These are phyloP conservation scores for Davidsoniella virescens DNA, from an alignment of 2,329 filamentous ascomycete species.

Conservation along the genomic window DNA sequence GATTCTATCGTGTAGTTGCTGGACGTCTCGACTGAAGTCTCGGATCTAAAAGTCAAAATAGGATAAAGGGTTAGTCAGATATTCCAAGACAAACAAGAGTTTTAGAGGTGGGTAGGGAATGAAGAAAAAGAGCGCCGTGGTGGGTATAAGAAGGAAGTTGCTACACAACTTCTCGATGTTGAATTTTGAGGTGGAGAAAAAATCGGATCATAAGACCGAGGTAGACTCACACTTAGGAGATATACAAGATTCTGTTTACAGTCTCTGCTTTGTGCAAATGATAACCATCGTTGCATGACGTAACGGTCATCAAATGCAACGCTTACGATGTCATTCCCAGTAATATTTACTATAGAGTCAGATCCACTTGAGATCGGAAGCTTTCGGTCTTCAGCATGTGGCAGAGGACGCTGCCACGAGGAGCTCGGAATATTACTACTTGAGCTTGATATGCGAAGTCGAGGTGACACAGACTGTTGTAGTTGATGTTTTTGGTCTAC, in stretches of 20 bases:
- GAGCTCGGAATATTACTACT: neutral
- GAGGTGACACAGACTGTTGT: neutral
- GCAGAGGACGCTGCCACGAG: neutral
- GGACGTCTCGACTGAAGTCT: slow-evolving; percentile 28
- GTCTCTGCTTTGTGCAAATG: slow-evolving; percentile 31
- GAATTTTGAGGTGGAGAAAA: too few species aligned
- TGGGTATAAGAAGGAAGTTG: neutral
- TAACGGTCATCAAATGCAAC: neutral
- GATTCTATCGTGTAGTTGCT: slow-evolving; percentile 26
- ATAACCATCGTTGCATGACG: slow-evolving; percentile 17
- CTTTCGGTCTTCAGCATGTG: too few species aligned
- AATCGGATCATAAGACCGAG: neutral
- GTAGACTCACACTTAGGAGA: slow-evolving; percentile 27
- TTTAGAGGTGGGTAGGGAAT: too few species aligned
- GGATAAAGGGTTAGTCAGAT: too few species aligned
- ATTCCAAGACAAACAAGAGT: too few species aligned
- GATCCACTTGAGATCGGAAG: too few species aligned
- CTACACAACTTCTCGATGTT: too few species aligned
- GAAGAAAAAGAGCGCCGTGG: neutral
- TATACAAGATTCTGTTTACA: slow-evolving; percentile 36
- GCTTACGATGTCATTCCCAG: neutral
- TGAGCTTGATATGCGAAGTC: neutral
- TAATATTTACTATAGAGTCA: neutral
- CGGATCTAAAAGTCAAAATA: slow-evolving; percentile 19
- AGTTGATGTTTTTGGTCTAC: too few species aligned